Percentiles rank a stretch among this genome's conserved stretches.
Evolutionary conservation across 176 grass and related monocot genomes (phyloP).

Genomic region (Alopecurus myosuroides): DNA sequence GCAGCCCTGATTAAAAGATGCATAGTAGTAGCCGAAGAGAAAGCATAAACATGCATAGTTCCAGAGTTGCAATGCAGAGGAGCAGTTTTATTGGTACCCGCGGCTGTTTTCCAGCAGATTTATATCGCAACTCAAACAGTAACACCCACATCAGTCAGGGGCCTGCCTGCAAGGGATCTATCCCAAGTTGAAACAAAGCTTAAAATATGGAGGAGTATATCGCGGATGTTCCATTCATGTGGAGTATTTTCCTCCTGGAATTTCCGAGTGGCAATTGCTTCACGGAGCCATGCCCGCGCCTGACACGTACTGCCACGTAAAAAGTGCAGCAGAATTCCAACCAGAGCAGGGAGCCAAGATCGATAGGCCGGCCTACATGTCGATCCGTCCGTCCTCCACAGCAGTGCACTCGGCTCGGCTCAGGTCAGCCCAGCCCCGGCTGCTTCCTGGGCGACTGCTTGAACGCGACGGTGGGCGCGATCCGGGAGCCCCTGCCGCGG

Average conservation of each 20-base stretch:
- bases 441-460: constrained; percentile 58
- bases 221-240: constrained; percentile 36
- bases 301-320: constrained; percentile 64
- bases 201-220: constrained; percentile 29
- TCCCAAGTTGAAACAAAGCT: constrained; percentile 21
- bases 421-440: constrained; percentile 10
- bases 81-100: background rate
- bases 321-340: constrained; percentile 73
- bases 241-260: constrained; percentile 7
- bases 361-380: constrained; percentile 35
- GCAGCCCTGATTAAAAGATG: too few relatives aligned
- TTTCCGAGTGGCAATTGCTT: constrained; percentile 17
- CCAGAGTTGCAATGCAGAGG: background rate
- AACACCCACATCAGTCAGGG: background rate
- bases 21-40: too few relatives aligned
- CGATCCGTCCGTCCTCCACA: background rate
- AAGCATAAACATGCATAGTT: background rate
- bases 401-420: too few relatives aligned
- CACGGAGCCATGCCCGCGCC: constrained; percentile 31
- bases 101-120: background rate
- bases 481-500: constrained; percentile 61
- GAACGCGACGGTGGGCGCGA: constrained; percentile 92
- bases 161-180: background rate
- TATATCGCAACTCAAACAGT: background rate
- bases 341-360: constrained; percentile 30